Base-by-base conservation (phyloP, 1,139 yeast genomes). In the Arxiozyma heterogenica region DNA sequence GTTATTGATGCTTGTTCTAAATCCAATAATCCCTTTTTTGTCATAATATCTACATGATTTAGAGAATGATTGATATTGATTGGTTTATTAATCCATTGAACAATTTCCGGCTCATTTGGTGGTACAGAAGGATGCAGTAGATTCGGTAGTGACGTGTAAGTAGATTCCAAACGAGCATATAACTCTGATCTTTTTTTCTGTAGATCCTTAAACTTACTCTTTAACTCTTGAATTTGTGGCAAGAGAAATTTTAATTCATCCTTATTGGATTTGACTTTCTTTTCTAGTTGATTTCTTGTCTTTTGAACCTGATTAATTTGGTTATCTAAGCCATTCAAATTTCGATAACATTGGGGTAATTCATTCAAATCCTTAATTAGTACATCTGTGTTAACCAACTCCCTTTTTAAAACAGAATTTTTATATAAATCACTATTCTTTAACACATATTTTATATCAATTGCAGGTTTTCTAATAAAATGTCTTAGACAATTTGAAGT, bases 1-100 rank as follows among this genome's bases (percentile, higher is more conserved):
- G 88, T 80, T 45, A 78, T 73, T 0, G 97, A 74, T 0, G 96
- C 98, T 0, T 80, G 74, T 23, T 75, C 73, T 55, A 93, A 78
- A 58, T 94, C 94, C 49, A 90, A 71, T 25, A 93, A 71, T 0
- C 59, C 51, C 50, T 68, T 67, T 23, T 54, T 51, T 0, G 54
- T 53, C 66, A 69, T 64, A 20, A 94, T 83, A 1, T 67, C 69
- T 53, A 83, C 80, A 64, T 94, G 98, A 65, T 2, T 49, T 18
- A 44, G n/a, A 50, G 50, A 1, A 65, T 60, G 30, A 66, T 60
- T 1, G 74, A 71, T 9, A 53, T 51, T 12, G 59, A 64, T n/a
- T 57, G 76, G 77, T 38, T 52, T 39, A 25, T 84, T 82, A 44
- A 85, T 71, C 67, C 78, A 78, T 58, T 74, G 71, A 11, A 79